Evolutionary conservation across 768 basidiomycete species (phyloP).

Genomic region (Heimioporus sp.): DNA sequence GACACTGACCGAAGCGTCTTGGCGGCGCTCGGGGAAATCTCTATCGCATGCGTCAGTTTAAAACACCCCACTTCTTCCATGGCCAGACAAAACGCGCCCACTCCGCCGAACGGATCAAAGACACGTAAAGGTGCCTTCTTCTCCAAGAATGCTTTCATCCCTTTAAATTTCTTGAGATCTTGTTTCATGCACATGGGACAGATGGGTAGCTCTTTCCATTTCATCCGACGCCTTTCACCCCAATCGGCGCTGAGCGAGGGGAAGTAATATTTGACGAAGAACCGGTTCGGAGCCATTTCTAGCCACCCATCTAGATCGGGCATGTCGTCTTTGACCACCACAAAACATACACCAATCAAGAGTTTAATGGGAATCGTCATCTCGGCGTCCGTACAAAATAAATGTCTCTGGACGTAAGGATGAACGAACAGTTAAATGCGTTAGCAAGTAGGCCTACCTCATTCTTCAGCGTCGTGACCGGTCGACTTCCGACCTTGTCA

Average conservation of each 20-base stretch:
- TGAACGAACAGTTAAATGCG: neutral
- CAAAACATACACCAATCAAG: constrained; percentile 50
- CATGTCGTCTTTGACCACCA: constrained; percentile 36
- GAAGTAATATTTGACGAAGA: constrained; percentile 54
- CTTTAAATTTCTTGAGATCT: constrained; percentile 30
- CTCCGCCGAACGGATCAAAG: constrained; percentile 45
- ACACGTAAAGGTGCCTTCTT: constrained; percentile 27
- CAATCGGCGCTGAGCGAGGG: constrained; percentile 41
- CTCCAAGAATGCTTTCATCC: constrained; percentile 32
- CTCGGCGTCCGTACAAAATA: constrained; percentile 56
- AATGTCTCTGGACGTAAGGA: constrained; percentile 45
- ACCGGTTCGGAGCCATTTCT: constrained; percentile 51
- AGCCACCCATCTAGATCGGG: constrained; percentile 46
- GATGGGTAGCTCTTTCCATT: constrained; percentile 36
- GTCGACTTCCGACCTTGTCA: constrained; percentile 36
- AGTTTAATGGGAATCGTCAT: constrained; percentile 31
- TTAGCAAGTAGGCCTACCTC: constrained; percentile 41
- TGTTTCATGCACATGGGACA: constrained; percentile 44
- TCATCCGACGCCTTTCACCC: constrained; percentile 33
- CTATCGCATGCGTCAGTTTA: constrained; percentile 62
- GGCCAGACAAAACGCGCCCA: constrained; percentile 61
- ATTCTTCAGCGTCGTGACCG: constrained; percentile 44
- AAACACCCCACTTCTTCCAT: constrained; percentile 55
- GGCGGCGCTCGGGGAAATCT: constrained; percentile 76
- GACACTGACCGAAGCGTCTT: constrained; percentile 54